Conservation (phyloP, 2,329 filamentous ascomycete species). For the Cladophialophora yegresii region DNA sequence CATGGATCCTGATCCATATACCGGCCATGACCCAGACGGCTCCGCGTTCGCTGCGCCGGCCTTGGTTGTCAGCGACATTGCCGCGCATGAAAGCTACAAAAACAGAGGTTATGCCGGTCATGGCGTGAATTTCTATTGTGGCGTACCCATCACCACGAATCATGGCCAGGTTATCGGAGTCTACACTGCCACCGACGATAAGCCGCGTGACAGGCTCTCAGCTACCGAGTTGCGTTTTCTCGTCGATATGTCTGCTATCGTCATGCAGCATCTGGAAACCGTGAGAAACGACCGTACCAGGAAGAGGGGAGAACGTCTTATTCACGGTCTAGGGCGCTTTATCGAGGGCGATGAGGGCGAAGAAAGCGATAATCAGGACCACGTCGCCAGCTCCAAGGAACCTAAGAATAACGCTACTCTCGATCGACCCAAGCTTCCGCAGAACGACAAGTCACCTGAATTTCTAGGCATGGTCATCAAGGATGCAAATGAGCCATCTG, state of each 20-base stretch:
- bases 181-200: constrained; percentile 61
- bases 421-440: neutral
- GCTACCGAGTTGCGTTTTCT: constrained; percentile 56
- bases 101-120: constrained; percentile 42
- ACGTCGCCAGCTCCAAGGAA: neutral
- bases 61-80: constrained; percentile 45
- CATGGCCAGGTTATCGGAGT: constrained; percentile 61
- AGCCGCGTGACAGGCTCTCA: constrained; percentile 55
- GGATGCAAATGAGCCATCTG: constrained; percentile 11
- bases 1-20: constrained; percentile 29
- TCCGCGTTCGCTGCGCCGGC: constrained; percentile 28
- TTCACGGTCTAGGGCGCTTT: constrained; percentile 57
- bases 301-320: constrained; percentile 57
- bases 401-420: neutral
- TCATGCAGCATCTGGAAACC: constrained; percentile 64
- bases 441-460: neutral
- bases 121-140: constrained; percentile 56
- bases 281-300: constrained; percentile 56
- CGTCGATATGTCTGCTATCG: constrained; percentile 57
- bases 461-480: constrained; percentile 19
- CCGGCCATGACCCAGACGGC: constrained; percentile 26
- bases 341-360: constrained; percentile 48
- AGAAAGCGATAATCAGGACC: neutral
- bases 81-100: constrained; percentile 44
- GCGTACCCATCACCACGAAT: constrained; percentile 62